Conservation (phyloP, 331 rosid genomes). For the Cydonia oblonga region DNA sequence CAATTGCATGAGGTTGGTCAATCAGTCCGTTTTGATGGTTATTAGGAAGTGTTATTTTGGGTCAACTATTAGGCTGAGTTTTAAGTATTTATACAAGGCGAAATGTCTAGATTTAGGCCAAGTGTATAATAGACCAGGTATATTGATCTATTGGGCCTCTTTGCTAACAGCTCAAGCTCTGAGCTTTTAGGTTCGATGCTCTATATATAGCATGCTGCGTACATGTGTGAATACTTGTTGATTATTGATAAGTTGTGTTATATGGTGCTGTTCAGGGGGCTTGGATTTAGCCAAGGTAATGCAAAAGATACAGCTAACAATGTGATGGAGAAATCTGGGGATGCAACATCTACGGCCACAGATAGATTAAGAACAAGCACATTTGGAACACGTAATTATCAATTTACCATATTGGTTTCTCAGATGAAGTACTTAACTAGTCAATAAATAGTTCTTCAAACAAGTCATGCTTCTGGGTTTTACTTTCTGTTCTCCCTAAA, state of each 20-base stretch:
- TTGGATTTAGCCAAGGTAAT: conserved; percentile 9
- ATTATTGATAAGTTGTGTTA: conserved; percentile 10
- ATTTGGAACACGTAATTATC: conserved; percentile 31
- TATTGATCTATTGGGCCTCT: not conserved
- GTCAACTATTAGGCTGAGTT: too few species aligned
- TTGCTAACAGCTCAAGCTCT: not conserved
- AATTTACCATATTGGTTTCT: not conserved
- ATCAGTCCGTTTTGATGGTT: not conserved
- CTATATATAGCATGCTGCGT: not conserved
- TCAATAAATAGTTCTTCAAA: not conserved
- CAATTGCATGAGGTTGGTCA: not conserved
- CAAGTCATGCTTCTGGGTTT: not conserved
- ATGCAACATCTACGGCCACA: conserved; percentile 33
- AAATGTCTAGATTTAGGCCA: not conserved
- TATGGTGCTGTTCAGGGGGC: not conserved
- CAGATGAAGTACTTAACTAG: not conserved
- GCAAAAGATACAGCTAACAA: not conserved
- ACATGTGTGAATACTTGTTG: not conserved
- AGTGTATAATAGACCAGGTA: not conserved
- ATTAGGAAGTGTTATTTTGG: not conserved
- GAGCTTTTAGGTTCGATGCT: not conserved
- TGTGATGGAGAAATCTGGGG: conserved; percentile 22
- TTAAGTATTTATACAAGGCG: too few species aligned
- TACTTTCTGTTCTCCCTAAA: not conserved
- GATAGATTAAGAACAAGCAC: conserved; percentile 14